phyloP scores from a whole-genome alignment of 192 early-diverging fungal genomes.

The Backusella macrospora region DNA sequence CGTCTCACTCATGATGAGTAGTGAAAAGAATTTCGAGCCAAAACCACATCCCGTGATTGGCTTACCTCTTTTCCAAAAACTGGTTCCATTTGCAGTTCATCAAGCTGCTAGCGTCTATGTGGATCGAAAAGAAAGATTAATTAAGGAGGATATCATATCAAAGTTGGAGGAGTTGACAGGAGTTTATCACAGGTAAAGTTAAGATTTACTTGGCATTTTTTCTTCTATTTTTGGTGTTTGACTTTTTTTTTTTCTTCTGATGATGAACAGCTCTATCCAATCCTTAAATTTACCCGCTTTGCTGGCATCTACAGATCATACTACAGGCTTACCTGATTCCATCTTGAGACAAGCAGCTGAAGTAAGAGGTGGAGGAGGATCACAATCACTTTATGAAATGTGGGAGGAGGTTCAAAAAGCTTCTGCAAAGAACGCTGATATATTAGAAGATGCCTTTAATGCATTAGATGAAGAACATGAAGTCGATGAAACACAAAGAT shows the following conservation, averaged over 20 bases:
- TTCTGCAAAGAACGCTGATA: slow-evolving; percentile 49
- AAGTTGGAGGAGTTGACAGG: slow-evolving; percentile 70
- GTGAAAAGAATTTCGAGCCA: slow-evolving; percentile 41
- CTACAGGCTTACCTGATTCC: slow-evolving; percentile 72
- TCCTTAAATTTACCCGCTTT: slow-evolving; percentile 35
- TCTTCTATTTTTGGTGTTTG: neutral
- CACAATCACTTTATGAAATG: slow-evolving; percentile 60
- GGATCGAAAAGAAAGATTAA: slow-evolving; percentile 78
- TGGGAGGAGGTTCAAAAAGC: slow-evolving; percentile 64
- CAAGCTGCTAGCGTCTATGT: slow-evolving; percentile 86
- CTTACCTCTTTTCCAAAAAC: slow-evolving; percentile 77
- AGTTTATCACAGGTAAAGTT: slow-evolving; percentile 61
- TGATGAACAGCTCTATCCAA: slow-evolving; percentile 31
- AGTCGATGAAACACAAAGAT: slow-evolving; percentile 67
- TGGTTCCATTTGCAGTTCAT: slow-evolving; percentile 92
- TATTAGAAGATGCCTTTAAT: slow-evolving; percentile 71
- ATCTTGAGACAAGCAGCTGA: slow-evolving; percentile 76
- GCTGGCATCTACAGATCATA: slow-evolving; percentile 65
- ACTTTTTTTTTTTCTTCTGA: neutral
- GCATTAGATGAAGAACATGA: slow-evolving; percentile 70
- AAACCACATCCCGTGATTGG: slow-evolving; percentile 53
- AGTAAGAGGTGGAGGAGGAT: slow-evolving; percentile 72
- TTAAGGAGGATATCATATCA: slow-evolving; percentile 67
- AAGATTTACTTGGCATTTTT: neutral
- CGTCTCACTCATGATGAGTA: slow-evolving; percentile 63